Evolutionary conservation across 257 asterid species (phyloP), one percentile per base, ranked within the genome.

Genomic region (Plantago elongata): DNA sequence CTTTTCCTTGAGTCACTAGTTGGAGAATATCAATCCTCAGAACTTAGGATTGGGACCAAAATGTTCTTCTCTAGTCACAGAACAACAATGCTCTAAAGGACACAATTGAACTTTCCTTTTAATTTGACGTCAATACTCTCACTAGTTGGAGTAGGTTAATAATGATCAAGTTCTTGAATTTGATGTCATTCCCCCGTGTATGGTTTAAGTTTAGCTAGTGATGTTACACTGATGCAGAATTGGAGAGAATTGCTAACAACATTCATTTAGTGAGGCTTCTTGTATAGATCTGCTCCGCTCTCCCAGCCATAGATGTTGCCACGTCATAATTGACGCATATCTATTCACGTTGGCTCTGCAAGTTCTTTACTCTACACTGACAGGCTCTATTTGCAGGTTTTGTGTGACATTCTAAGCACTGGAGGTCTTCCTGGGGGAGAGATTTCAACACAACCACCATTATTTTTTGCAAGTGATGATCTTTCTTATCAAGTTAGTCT

Each of bases 341-440:
- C 30, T 9, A 7, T 57, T 34, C n/a, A 34, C 40, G 8, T 15
- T 50, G 62, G 13, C 16, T 14, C 29, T 48, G 11, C 34, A 13
- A 68, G 46, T 61, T 68, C 66, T 63, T 17, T 51, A 6, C 45
- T 63, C 63, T 72, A 3, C 69, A 63, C 70, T 50, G 45, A 60
- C 64, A 7, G 13, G 52, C 55, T 66, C 30, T 51, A 56, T 60
- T 65, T 74, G 51, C 79, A 89, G 99, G 95, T 92, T 66, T 72
- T 92, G 61, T 92, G 99, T 27, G 99, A 92, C 78, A 86, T 92
- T 69, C 74, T 92, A 68, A 83, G 95, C 78, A 89, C 97, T 44
- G 96, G 99, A 62, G 99, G 99, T 60, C 88, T 74, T 57, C 99
- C 99, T 37, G 99, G 99, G 63, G 72, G 72, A 74, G 93, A 79